Conservation (phyloP, 192 early-diverging fungal genomes). For the Coemansia erecta region DNA sequence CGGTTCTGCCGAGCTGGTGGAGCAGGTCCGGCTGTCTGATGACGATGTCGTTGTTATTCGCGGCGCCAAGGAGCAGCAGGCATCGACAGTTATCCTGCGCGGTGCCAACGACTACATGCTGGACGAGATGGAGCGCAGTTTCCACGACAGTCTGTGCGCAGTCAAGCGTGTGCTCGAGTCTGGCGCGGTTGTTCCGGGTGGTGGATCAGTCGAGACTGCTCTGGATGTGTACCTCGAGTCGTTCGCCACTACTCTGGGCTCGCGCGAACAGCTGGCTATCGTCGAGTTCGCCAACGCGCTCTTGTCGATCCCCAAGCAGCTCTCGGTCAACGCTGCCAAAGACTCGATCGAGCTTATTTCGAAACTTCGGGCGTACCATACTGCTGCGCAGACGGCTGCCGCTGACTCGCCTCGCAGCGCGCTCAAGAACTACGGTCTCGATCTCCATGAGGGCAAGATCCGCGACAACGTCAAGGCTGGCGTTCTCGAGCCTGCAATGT, state of each 20-base stretch:
- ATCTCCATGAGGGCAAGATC: constrained; percentile 88
- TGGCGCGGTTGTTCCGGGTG: constrained; percentile 94
- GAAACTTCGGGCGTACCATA: constrained; percentile 95
- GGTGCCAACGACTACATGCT: constrained; percentile 99
- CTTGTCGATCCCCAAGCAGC: constrained; percentile 94
- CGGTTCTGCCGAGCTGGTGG: constrained; percentile 92
- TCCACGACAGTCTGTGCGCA: constrained; percentile 93
- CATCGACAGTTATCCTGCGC: constrained; percentile 93
- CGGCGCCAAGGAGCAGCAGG: constrained; percentile 62
- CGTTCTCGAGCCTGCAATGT: constrained; percentile 96
- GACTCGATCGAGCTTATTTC: constrained; percentile 96
- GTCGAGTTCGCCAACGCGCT: constrained; percentile 95
- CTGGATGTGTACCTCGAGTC: constrained; percentile 97
- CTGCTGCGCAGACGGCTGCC: constrained; percentile 75
- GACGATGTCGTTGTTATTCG: constrained; percentile 97
- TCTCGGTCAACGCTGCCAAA: constrained; percentile 98
- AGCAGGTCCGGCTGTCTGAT: constrained; percentile 96
- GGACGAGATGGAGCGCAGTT: constrained; percentile 98
- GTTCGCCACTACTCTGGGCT: constrained; percentile 94
- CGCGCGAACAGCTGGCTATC: constrained; percentile 98
- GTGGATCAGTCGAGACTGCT: constrained; percentile 94
- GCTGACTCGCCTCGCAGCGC: constrained; percentile 68
- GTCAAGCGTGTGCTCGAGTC: constrained; percentile 97
- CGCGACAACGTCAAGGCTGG: constrained; percentile 93
- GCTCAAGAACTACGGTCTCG: constrained; percentile 89